A percentile compares a stretch with the other conserved stretches of the same genome.
phyloP scores from a whole-genome alignment of 1,139 yeast species.

The Candida glucosophila region DNA sequence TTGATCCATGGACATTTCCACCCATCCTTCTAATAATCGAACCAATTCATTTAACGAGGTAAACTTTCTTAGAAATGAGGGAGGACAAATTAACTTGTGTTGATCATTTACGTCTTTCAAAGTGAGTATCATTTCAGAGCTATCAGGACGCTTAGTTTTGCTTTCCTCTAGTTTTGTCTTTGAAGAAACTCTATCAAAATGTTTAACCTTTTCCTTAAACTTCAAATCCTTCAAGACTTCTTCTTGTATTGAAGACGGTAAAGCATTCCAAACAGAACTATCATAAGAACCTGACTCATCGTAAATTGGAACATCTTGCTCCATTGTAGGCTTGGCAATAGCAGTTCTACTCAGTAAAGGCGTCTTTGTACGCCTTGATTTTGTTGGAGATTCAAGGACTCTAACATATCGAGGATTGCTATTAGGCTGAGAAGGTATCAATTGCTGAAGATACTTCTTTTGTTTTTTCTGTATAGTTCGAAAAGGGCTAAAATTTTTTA shows the following conservation, averaged over 20 bases:
- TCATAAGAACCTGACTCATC: slow-evolving; percentile 28
- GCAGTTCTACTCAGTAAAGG: too few species aligned
- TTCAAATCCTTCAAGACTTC: slow-evolving; percentile 35
- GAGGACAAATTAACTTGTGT: too few species aligned
- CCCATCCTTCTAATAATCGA: slow-evolving; percentile 38
- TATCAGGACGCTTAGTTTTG: too few species aligned
- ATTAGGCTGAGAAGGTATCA: slow-evolving; percentile 26
- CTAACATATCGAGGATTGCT: slow-evolving; percentile 25
- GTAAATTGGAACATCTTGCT: too few species aligned
- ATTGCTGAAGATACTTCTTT: slow-evolving; percentile 32
- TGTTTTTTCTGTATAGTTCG: slow-evolving; percentile 6
- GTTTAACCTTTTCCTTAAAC: slow-evolving; percentile 17
- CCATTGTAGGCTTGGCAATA: too few species aligned
- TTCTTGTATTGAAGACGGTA: slow-evolving; percentile 36
- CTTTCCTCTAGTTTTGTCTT: slow-evolving; percentile 20
- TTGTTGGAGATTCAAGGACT: slow-evolving; percentile 26
- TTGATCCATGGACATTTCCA: slow-evolving; percentile 28
- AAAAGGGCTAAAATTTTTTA: slow-evolving; percentile 8
- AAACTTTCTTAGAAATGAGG: too few species aligned
- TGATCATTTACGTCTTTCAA: too few species aligned
- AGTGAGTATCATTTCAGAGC: slow-evolving; percentile 1
- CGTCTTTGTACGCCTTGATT: slow-evolving; percentile 7
- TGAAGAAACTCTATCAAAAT: slow-evolving; percentile 20
- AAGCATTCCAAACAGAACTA: slow-evolving; percentile 33
- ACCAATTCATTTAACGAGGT: too few species aligned